Evolutionary conservation across 345 rosid genomes (phyloP).

Genomic region (Anastatica hierochuntica): DNA sequence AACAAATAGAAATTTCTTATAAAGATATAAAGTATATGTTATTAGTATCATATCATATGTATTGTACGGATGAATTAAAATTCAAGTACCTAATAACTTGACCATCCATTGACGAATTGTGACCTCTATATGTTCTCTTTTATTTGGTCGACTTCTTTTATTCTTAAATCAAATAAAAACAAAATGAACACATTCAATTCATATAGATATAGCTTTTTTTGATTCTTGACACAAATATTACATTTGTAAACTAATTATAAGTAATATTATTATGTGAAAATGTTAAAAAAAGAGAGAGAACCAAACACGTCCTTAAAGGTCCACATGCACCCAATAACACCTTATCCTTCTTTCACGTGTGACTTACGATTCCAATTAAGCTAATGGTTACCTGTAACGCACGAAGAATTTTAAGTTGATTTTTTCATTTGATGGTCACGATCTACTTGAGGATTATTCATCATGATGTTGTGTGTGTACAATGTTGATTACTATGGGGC

Average conservation of each 20-base stretch:
- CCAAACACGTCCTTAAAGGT: conserved; percentile 19
- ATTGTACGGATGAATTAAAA: conserved; percentile 14
- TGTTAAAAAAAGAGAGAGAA: conserved; percentile 1
- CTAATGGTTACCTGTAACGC: conserved; percentile 19
- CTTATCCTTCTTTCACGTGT: conserved; percentile 22
- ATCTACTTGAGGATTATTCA: conserved; percentile 5
- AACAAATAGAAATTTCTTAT: no score
- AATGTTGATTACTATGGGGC: conserved; percentile 5
- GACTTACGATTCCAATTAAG: conserved; percentile 25
- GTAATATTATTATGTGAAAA: background rate
- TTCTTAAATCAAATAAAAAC: conserved; percentile 15
- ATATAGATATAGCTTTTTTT: background rate
- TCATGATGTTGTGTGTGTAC: conserved; percentile 12
- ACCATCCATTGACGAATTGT: conserved; percentile 10
- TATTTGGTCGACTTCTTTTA: conserved; percentile 3
- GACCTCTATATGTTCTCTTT: background rate
- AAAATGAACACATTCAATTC: conserved; percentile 4
- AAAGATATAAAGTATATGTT: no score
- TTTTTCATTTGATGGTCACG: conserved; percentile 6
- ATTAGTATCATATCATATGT: no score
- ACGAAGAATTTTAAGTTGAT: background rate
- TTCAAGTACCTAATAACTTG: conserved; percentile 16
- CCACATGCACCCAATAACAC: conserved; percentile 12
- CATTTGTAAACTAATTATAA: background rate
- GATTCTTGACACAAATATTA: background rate